Evolutionary conservation across 129 eudicot species (phyloP).

Genomic region (Helianthus tuberosus): DNA sequence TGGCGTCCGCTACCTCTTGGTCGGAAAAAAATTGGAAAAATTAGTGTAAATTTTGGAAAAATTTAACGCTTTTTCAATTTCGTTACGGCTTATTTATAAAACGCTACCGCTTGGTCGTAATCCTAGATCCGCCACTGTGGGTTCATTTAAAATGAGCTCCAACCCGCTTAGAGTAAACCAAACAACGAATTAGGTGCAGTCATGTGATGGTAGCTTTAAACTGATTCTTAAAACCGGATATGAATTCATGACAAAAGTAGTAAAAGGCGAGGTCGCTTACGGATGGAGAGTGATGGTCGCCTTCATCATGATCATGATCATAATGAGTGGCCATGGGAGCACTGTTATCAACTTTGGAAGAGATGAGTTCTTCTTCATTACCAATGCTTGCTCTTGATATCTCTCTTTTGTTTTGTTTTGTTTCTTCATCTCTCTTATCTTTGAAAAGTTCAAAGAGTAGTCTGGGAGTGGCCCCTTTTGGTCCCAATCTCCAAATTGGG

Average conservation of each 20-base stretch:
- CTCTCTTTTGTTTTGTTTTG: conserved; percentile 93
- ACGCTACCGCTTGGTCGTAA: too few species aligned
- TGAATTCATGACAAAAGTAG: not conserved
- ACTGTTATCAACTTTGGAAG: conserved; percentile 23
- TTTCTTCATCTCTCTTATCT: conserved; percentile 87
- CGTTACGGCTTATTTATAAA: too few species aligned
- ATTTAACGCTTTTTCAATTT: too few species aligned
- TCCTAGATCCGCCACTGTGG: too few species aligned
- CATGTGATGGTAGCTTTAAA: too few species aligned
- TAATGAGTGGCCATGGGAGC: conserved; percentile 26
- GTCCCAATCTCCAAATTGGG: conserved; percentile 98
- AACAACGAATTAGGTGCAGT: too few species aligned
- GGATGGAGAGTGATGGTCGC: conserved; percentile 70
- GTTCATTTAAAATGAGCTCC: too few species aligned
- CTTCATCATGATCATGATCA: conserved; percentile 32
- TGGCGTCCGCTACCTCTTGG: too few species aligned
- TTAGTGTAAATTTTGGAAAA: too few species aligned
- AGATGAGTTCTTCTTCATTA: conserved; percentile 76
- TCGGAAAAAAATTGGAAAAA: too few species aligned
- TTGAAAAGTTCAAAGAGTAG: conserved; percentile 90
- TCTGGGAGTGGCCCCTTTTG: conserved; percentile 85
- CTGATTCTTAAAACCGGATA: too few species aligned
- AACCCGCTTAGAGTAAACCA: too few species aligned
- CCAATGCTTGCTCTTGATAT: conserved; percentile 90
- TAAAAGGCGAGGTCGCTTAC: conserved; percentile 46